Percentiles rank a stretch among this genome's conserved stretches.
Conservation (phyloP, 2,329 filamentous ascomycete species). For the Penicillium sp. region DNA sequence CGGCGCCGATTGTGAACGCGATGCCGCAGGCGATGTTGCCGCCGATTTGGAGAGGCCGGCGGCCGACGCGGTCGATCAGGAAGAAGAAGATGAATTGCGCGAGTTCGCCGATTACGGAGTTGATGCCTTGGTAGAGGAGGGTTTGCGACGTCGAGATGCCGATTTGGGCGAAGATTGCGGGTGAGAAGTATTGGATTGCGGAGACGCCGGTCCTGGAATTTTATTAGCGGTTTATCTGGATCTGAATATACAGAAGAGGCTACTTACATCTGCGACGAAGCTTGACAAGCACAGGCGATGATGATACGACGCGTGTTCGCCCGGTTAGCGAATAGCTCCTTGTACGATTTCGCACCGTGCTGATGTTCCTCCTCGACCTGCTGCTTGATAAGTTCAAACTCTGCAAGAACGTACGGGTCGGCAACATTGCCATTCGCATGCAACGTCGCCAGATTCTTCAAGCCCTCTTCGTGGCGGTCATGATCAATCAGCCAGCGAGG, state of each 20-base stretch:
- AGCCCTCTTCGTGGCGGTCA: constrained; percentile 14
- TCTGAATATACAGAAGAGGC: no score
- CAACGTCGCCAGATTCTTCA: constrained; percentile 5
- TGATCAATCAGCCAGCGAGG: constrained; percentile 18
- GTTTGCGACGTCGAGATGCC: constrained; percentile 14
- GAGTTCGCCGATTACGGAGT: constrained; percentile 15
- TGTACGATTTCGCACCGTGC: constrained; percentile 14
- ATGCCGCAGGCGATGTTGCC: constrained; percentile 15
- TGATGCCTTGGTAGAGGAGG: constrained; percentile 15
- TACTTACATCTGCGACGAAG: constrained; percentile 11
- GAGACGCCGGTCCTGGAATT: constrained; percentile 9
- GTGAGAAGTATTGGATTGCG: constrained; percentile 16
- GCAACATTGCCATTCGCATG: constrained; percentile 13
- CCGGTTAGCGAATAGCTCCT: constrained; percentile 12
- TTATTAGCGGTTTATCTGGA: no score
- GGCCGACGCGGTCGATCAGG: constrained; percentile 16
- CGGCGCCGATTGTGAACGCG: constrained; percentile 11
- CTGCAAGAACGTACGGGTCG: constrained; percentile 11
- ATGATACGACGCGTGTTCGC: constrained; percentile 15
- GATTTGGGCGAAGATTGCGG: constrained; percentile 15
- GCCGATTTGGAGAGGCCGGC: constrained; percentile 10
- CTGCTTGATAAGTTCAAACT: constrained; percentile 15
- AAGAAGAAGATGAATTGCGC: constrained; percentile 19
- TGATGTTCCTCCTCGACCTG: constrained; percentile 15
- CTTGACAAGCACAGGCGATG: constrained; percentile 15